Base-by-base conservation (phyloP, 257 asterid species). In the Nemophila menziesii region DNA sequence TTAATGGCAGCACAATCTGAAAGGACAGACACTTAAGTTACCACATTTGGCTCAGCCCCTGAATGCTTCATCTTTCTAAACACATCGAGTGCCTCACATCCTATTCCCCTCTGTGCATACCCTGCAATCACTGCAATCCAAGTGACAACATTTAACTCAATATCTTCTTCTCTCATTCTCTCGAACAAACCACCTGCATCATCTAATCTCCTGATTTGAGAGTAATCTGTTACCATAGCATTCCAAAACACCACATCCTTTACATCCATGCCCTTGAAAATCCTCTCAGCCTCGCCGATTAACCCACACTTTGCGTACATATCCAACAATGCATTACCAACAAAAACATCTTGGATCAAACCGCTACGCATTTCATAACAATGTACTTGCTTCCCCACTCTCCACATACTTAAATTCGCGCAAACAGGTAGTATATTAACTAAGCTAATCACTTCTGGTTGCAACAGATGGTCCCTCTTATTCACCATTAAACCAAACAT, bases 111-210 rank as follows among this genome's bases (percentile, higher is more conserved):
- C 66, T 87, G 95, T 8, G 93, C 83, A 63, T 74, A 87, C 43
- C 89, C 92, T 14, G 95, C 69, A 62, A 87, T 87, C 41, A 87
- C 86, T 50, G 97, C 85, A 67, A 89, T 87, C 97, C 95, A 87
- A 0, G 93, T 74, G 43, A 82, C 87, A 37, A 87, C 97, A 54
- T 87, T 75, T 66, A 79, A 48, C 39, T 67, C 77, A 50, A 79
- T 71, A 18, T 56, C 29, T 48, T 62, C 64, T 51, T 56, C 71
- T 41, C 78, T 67, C 97, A 87, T 87, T 49, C 70, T 63, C 77
- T 67, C 68, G 41, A 87, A 71, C 51, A 82, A 60, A 29, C 70
- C 67, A 45, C 77, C 52, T 21, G 86, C 95, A 52, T 69, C 77
- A 26, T 62, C 75, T 49, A 77, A 79, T 46, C 54, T 66, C 57